phyloP scores from a whole-genome alignment of 257 asterid species.

The Capsicum rhomboideum region DNA sequence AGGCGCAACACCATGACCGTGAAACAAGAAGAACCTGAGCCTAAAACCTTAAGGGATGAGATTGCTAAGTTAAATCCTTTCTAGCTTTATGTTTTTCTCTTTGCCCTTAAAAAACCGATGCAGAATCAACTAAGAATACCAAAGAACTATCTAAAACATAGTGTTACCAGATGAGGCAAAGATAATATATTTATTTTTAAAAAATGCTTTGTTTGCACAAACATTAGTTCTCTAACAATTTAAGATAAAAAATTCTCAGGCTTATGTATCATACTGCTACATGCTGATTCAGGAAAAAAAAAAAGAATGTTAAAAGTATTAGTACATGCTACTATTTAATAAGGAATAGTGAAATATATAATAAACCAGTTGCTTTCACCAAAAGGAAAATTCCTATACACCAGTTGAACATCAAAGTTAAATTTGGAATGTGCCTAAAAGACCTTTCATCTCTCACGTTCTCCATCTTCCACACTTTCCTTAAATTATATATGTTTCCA shows the following conservation, averaged over 20 bases:
- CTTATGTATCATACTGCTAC: neutral
- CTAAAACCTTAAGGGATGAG: neutral
- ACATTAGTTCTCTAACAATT: neutral
- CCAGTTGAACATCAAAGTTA: neutral
- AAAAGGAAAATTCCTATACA: neutral
- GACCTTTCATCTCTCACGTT: neutral
- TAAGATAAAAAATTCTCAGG: neutral
- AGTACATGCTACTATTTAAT: neutral
- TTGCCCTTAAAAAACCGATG: neutral
- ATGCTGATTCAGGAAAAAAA: neutral
- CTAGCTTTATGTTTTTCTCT: neutral
- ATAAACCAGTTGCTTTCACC: neutral
- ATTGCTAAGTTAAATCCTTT: neutral
- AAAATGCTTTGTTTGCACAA: neutral
- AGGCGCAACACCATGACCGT: neutral
- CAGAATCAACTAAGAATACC: neutral
- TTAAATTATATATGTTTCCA: neutral
- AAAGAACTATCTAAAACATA: neutral
- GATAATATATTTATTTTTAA: neutral
- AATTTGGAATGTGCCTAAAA: neutral
- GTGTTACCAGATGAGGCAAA: neutral
- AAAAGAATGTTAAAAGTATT: neutral
- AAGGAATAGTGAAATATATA: neutral
- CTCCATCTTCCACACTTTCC: neutral
- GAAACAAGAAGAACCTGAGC: neutral